Evolutionary conservation across 495 filamentous ascomycete genomes (phyloP).

Genomic region (Penicillium turbatum): DNA sequence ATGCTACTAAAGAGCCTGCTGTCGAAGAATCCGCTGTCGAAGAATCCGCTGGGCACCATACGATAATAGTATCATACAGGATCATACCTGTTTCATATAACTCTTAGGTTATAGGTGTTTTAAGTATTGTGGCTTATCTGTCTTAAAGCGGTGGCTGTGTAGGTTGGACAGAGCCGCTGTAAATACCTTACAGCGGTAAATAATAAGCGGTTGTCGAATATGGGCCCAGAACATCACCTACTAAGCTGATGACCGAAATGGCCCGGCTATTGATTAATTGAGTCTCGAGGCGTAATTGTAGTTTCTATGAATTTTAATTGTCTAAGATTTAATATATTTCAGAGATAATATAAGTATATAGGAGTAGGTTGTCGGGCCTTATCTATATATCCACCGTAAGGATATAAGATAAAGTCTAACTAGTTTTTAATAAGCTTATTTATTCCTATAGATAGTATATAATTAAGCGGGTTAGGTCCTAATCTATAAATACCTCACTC

Average conservation of each 20-base stretch:
- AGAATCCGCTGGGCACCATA: too few relatives aligned
- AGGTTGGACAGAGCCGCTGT: neutral
- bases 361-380: neutral
- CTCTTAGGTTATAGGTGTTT: neutral
- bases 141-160: slow-evolving; percentile 2
- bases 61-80: neutral
- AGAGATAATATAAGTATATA: too few relatives aligned
- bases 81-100: neutral
- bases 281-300: neutral
- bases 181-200: neutral
- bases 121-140: neutral
- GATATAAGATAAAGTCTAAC: neutral
- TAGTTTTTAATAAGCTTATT: too few relatives aligned
- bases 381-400: neutral
- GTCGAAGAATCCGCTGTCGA: too few relatives aligned
- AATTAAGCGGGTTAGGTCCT: slow-evolving; percentile 3
- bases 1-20: too few relatives aligned
- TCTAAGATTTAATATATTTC: too few relatives aligned
- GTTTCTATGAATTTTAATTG: neutral
- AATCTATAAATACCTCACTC: neutral
- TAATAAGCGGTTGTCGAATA: neutral
- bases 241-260: neutral
- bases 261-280: too few relatives aligned
- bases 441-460: neutral
- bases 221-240: neutral